Evolutionary conservation across 305 asterid genomes (phyloP).

Genomic region (Fraxinus baroniana): DNA sequence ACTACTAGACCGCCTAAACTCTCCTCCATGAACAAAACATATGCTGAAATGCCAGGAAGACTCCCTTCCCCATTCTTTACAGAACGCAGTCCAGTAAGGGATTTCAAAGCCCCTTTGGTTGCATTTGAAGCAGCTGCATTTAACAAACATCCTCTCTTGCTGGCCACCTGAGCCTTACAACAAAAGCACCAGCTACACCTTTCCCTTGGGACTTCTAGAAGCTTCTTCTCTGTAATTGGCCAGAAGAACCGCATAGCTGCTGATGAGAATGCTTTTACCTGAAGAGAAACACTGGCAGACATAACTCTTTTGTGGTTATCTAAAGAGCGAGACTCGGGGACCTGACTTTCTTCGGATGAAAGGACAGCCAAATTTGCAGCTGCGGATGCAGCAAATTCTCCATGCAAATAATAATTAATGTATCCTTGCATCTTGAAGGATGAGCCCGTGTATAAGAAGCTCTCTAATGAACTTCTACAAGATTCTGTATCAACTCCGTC

Average conservation of each 20-base stretch:
- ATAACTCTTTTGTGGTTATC: slow-evolving; percentile 52
- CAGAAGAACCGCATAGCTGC: slow-evolving; percentile 78
- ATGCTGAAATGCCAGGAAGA: slow-evolving; percentile 61
- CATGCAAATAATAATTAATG: slow-evolving; percentile 73
- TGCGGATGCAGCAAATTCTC: slow-evolving; percentile 94
- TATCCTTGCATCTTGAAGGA: slow-evolving; percentile 69
- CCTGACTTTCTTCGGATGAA: slow-evolving; percentile 67
- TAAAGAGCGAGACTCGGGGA: slow-evolving; percentile 43
- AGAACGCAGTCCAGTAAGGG: slow-evolving; percentile 55
- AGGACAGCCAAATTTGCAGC: slow-evolving; percentile 80
- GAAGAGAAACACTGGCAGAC: slow-evolving; percentile 61
- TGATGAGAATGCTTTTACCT: slow-evolving; percentile 79
- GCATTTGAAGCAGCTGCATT: slow-evolving; percentile 93
- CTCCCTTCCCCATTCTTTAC: slow-evolving; percentile 67
- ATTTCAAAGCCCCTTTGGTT: slow-evolving; percentile 68
- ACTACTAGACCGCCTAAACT: slow-evolving; percentile 71
- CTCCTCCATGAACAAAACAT: slow-evolving; percentile 83
- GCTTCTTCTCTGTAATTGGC: slow-evolving; percentile 85
- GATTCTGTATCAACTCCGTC: slow-evolving; percentile 29
- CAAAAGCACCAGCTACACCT: slow-evolving; percentile 95
- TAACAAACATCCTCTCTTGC: slow-evolving; percentile 88
- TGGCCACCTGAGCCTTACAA: slow-evolving; percentile 69
- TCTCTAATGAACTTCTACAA: slow-evolving; percentile 25
- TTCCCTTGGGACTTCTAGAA: slow-evolving; percentile 87
- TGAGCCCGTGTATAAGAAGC: slow-evolving; percentile 60